These are phyloP conservation scores for Brettanomyces sp. DNA, from an alignment of 805 yeast species.

Conservation along the genomic window DNA sequence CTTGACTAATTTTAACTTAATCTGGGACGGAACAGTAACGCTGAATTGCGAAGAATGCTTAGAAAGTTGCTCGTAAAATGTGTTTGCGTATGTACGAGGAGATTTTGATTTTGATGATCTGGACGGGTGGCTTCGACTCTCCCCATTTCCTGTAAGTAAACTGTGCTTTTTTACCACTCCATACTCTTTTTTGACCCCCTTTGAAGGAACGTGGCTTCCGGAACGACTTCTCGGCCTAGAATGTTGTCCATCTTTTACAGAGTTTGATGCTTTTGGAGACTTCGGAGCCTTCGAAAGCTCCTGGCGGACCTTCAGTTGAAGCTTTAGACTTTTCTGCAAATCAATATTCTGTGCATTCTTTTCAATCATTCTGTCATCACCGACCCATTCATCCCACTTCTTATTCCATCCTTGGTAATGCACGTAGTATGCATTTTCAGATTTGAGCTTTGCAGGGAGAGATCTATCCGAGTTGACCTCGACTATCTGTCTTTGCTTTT, in stretches of 20 bases:
- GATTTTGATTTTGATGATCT: background rate
- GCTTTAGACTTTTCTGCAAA: slow-evolving; percentile 51
- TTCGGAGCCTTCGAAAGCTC: background rate
- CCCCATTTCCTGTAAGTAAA: too few species aligned
- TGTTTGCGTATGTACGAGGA: background rate
- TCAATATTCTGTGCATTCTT: slow-evolving; percentile 59
- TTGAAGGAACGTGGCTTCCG: background rate
- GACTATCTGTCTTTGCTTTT: slow-evolving; percentile 30
- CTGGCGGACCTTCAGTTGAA: slow-evolving; percentile 10
- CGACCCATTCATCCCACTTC: slow-evolving; percentile 97
- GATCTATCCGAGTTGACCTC: slow-evolving; percentile 14
- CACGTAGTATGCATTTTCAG: slow-evolving; percentile 39
- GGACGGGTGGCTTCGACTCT: too few species aligned
- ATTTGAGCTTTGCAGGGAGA: slow-evolving; percentile 12
- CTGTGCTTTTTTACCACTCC: too few species aligned
- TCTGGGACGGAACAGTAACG: slow-evolving; percentile 43
- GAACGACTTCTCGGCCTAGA: too few species aligned
- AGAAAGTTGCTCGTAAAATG: background rate
- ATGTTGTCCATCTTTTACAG: background rate
- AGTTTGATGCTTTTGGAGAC: background rate
- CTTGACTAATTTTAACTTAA: slow-evolving; percentile 69
- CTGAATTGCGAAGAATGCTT: background rate
- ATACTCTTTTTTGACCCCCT: background rate
- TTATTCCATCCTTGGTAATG: slow-evolving; percentile 96
- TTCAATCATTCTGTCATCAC: slow-evolving; percentile 54